phyloP scores from a whole-genome alignment of 148 eudicot species.

The Amaranthus hypochondriacus region DNA sequence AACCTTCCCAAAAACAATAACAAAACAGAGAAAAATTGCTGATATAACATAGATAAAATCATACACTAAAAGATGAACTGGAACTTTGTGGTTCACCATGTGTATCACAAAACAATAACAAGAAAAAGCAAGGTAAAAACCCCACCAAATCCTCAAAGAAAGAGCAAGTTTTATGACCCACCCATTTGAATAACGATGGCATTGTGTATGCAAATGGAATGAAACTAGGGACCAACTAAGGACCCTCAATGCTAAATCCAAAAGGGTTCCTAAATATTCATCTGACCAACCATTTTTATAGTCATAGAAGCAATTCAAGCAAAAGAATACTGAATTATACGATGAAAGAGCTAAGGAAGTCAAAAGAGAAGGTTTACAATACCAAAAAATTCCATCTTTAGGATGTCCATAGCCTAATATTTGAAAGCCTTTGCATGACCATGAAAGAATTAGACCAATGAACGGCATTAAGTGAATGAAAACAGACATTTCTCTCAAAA shows the following conservation, averaged over 20 bases:
- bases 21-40: constrained; percentile 39
- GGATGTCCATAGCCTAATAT: constrained; percentile 13
- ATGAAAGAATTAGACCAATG: constrained; percentile 30
- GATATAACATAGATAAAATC: constrained; percentile 37
- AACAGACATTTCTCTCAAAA: constrained; percentile 31
- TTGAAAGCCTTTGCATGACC: constrained; percentile 25
- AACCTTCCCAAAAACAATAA: constrained; percentile 31
- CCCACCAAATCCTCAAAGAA: constrained; percentile 68
- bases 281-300: constrained; percentile 53
- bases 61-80: constrained; percentile 35
- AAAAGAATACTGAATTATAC: constrained; percentile 38
- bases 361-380: constrained; percentile 30
- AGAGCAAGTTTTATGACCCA: constrained; percentile 39
- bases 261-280: constrained; percentile 34
- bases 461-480: constrained; percentile 39
- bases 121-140: constrained; percentile 43
- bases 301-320: constrained; percentile 45
- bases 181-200: background rate
- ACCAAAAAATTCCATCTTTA: constrained; percentile 32
- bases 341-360: constrained; percentile 33
- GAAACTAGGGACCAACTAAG: constrained; percentile 38
- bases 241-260: constrained; percentile 39
- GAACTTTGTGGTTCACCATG: constrained; percentile 16
- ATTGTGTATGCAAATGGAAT: constrained; percentile 35
- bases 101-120: constrained; percentile 49